A percentile compares a stretch with the other conserved stretches of the same genome.
Evolutionary conservation across 495 filamentous ascomycete species (phyloP).

Genomic region (Xylaria telfairii): DNA sequence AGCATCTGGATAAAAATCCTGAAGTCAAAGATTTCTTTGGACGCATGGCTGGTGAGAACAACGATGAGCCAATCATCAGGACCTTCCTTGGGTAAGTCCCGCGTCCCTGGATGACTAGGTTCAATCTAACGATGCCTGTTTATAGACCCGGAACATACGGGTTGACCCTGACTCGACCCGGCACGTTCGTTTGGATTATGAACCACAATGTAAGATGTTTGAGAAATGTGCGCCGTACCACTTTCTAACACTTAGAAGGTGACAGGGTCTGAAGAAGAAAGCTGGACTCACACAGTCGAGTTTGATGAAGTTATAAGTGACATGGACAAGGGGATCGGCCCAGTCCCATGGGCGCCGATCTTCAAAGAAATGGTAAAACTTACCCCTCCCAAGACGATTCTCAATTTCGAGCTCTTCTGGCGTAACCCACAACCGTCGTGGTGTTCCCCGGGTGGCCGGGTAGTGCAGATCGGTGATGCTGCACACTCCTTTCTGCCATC

Average conservation of each 20-base stretch:
- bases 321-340: constrained; percentile 54
- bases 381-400: constrained; percentile 61
- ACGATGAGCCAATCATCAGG: constrained; percentile 46
- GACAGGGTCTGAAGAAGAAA: constrained; percentile 56
- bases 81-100: constrained; percentile 49
- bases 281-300: constrained; percentile 60
- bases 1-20: constrained; percentile 48
- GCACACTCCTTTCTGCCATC: constrained; percentile 75
- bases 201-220: constrained; percentile 56
- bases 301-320: constrained; percentile 58
- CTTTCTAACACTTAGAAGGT: constrained; percentile 35
- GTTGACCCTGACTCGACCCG: constrained; percentile 54
- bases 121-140: background rate
- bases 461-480: constrained; percentile 68
- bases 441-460: constrained; percentile 64
- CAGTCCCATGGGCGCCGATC: constrained; percentile 58
- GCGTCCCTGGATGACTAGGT: background rate
- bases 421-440: constrained; percentile 68
- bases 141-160: constrained; percentile 56
- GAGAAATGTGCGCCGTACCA: constrained; percentile 21
- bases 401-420: constrained; percentile 74
- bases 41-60: constrained; percentile 46
- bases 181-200: constrained; percentile 62
- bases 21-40: constrained; percentile 52
- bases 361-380: constrained; percentile 62